These are phyloP conservation scores for Eremomyces bilateralis DNA, from an alignment of 495 filamentous ascomycete species.

Conservation along the genomic window DNA sequence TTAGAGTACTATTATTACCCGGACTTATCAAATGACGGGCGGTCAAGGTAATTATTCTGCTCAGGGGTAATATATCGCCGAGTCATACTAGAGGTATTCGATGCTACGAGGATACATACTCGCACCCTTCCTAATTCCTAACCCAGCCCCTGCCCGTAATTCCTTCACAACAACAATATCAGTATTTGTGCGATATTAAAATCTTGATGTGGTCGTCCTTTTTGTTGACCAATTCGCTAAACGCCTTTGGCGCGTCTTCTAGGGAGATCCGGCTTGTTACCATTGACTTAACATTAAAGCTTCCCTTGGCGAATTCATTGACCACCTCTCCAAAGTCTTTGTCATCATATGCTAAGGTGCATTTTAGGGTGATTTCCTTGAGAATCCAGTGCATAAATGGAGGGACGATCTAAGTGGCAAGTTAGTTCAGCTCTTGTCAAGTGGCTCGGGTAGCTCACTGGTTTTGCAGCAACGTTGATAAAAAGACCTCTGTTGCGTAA, in stretches of 20 bases:
- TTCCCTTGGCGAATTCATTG: neutral
- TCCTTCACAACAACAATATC: too few relatives aligned
- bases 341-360: neutral
- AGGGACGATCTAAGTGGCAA: neutral
- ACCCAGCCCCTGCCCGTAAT: too few relatives aligned
- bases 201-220: neutral
- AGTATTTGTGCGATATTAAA: too few relatives aligned
- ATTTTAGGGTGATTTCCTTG: neutral
- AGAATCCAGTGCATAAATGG: neutral
- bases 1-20: too few relatives aligned
- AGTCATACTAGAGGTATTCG: too few relatives aligned
- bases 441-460: neutral
- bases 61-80: too few relatives aligned
- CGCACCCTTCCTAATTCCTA: too few relatives aligned
- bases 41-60: too few relatives aligned
- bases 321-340: neutral
- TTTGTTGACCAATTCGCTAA: neutral
- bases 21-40: too few relatives aligned
- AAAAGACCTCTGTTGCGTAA: neutral
- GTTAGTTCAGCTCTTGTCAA: neutral
- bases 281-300: neutral
- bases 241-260: neutral
- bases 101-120: too few relatives aligned
- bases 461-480: neutral
- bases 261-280: neutral